Evolutionary conservation across 75 land plant species (phyloP).

Genomic region (Larix kaempferi): DNA sequence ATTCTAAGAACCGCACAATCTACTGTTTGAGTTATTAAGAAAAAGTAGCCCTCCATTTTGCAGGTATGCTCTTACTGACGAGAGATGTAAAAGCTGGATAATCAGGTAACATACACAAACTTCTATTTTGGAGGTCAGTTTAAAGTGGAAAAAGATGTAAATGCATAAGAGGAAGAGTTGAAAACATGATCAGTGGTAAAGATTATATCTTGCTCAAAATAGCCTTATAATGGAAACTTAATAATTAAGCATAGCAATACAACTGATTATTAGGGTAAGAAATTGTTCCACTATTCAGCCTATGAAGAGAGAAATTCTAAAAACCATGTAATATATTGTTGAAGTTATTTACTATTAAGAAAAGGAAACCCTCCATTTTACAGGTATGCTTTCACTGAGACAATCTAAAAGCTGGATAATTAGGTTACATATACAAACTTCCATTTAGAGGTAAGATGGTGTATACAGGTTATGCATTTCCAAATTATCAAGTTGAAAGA

Average conservation of each 20-base stretch:
- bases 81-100: background rate
- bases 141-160: too few relatives aligned
- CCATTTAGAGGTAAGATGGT: background rate
- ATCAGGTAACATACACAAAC: too few relatives aligned
- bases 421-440: too few relatives aligned
- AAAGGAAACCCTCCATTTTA: background rate
- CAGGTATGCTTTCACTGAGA: background rate
- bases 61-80: background rate
- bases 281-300: background rate
- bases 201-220: background rate
- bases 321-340: background rate
- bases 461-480: conserved; percentile 1
- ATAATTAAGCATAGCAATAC: background rate
- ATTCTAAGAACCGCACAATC: background rate
- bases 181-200: background rate
- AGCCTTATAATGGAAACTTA: background rate
- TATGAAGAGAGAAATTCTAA: background rate
- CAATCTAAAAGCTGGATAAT: too few relatives aligned
- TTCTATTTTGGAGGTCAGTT: too few relatives aligned
- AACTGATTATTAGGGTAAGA: background rate
- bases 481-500: background rate
- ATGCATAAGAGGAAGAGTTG: background rate
- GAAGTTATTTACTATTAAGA: background rate
- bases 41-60: background rate
- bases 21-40: too few relatives aligned